Evolutionary conservation across 2,329 filamentous ascomycete genomes (phyloP).

Genomic region (Colletotrichum echinochloae): DNA sequence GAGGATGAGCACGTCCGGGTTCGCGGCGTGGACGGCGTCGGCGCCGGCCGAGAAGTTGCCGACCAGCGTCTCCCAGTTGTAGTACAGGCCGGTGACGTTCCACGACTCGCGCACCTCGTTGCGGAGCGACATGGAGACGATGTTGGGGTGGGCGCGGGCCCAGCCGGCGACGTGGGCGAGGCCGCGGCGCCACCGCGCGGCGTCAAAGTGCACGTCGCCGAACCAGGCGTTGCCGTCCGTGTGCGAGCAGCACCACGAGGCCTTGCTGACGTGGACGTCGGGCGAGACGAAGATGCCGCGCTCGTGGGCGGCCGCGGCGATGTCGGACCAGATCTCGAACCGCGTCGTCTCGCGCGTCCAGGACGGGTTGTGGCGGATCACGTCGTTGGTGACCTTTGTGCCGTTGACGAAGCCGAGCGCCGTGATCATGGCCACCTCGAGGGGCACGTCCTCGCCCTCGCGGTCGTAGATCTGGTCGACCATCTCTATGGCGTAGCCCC

Average conservation of each 20-base stretch:
- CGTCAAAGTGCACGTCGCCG: slow-evolving; percentile 65
- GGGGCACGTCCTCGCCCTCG: slow-evolving; percentile 53
- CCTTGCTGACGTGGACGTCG: slow-evolving; percentile 56
- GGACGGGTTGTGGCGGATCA: slow-evolving; percentile 62
- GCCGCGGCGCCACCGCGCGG: slow-evolving; percentile 66
- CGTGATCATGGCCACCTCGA: slow-evolving; percentile 53
- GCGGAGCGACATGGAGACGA: slow-evolving; percentile 56
- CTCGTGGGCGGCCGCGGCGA: slow-evolving; percentile 27
- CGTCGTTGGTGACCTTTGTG: slow-evolving; percentile 56
- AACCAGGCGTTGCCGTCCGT: slow-evolving; percentile 67
- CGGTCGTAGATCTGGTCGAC: slow-evolving; percentile 61
- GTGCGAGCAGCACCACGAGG: slow-evolving; percentile 59
- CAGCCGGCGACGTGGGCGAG: slow-evolving; percentile 63
- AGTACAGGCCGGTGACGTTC: slow-evolving; percentile 57
- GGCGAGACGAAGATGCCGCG: slow-evolving; percentile 55
- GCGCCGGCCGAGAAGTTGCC: slow-evolving; percentile 61
- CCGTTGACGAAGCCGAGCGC: slow-evolving; percentile 62
- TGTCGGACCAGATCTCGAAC: slow-evolving; percentile 54
- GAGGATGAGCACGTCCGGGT: slow-evolving; percentile 65
- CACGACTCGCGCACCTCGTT: slow-evolving; percentile 67
- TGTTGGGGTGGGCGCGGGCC: slow-evolving; percentile 51
- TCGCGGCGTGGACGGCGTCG: slow-evolving; percentile 60
- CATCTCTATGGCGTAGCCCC: slow-evolving; percentile 68
- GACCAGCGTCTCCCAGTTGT: slow-evolving; percentile 58
- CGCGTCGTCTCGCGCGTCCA: slow-evolving; percentile 67